Percentiles rank a stretch among this genome's conserved stretches.
Evolutionary conservation across 257 asterid species (phyloP).

Genomic region (Solanum peruvianum): DNA sequence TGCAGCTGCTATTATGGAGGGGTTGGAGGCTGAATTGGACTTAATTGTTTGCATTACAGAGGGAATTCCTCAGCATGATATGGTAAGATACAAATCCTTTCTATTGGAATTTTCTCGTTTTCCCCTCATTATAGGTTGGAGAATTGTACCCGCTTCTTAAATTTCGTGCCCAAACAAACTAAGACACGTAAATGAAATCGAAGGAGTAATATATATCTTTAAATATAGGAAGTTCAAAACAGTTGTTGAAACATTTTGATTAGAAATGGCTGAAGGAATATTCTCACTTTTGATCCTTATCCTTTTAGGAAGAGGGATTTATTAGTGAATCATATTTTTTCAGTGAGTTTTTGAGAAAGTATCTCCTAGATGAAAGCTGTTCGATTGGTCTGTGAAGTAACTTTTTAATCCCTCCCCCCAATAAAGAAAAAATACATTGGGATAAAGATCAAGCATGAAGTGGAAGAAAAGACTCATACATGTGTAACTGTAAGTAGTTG

Average conservation of each 20-base stretch:
- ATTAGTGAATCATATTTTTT: background rate
- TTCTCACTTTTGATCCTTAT: background rate
- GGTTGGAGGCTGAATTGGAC: slow-evolving; percentile 88
- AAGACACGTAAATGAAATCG: background rate
- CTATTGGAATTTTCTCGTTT: background rate
- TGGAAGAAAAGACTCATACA: background rate
- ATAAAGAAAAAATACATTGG: background rate
- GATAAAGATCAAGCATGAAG: background rate
- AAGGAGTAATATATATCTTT: background rate
- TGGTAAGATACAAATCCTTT: slow-evolving; percentile 37
- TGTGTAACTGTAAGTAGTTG: background rate
- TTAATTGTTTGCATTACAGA: slow-evolving; percentile 93
- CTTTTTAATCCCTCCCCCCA: background rate
- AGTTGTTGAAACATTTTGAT: background rate
- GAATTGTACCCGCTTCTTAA: background rate
- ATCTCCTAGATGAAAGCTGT: background rate
- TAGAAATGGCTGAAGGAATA: background rate
- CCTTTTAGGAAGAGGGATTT: background rate
- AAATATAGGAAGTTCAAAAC: background rate
- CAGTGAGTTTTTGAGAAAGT: background rate
- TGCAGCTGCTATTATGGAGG: slow-evolving; percentile 85
- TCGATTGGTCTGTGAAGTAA: background rate
- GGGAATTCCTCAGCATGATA: slow-evolving; percentile 97
- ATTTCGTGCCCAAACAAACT: background rate
- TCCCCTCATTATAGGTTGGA: background rate